phyloP scores from a whole-genome alignment of 768 basidiomycete species.

The Dacryopinax primogenitus region DNA sequence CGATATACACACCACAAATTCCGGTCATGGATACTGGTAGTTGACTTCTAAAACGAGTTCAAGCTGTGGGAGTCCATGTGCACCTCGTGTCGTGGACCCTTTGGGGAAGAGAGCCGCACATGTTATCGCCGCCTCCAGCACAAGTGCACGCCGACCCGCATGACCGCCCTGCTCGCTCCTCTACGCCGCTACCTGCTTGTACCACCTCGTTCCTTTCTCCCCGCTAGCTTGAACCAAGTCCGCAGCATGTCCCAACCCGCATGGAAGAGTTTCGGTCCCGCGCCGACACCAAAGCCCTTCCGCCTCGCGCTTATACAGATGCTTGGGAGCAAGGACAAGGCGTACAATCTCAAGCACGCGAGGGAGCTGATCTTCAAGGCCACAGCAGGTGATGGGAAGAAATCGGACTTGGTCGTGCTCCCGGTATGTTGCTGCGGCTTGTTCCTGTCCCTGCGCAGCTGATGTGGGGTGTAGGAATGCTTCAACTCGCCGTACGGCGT shows the following conservation, averaged over 20 bases:
- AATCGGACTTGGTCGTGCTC: slow-evolving; percentile 70
- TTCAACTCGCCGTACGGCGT: slow-evolving; percentile 81
- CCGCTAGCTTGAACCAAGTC: background rate
- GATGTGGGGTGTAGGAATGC: slow-evolving; percentile 46
- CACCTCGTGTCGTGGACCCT: background rate
- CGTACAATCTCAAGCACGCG: slow-evolving; percentile 68
- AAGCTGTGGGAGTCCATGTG: too few relatives aligned
- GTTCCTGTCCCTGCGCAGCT: background rate
- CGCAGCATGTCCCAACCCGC: slow-evolving; percentile 3
- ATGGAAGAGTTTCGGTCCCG: slow-evolving; percentile 3
- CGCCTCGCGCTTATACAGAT: slow-evolving; percentile 73
- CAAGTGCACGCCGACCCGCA: background rate
- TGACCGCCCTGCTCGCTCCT: background rate
- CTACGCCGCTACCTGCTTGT: too few relatives aligned
- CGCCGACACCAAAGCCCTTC: slow-evolving; percentile 52
- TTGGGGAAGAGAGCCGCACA: too few relatives aligned
- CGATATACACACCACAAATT: too few relatives aligned
- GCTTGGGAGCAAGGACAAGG: slow-evolving; percentile 66
- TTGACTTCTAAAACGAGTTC: too few relatives aligned
- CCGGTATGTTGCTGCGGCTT: slow-evolving; percentile 41
- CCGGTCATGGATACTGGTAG: too few relatives aligned
- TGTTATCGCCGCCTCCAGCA: background rate
- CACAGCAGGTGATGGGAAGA: slow-evolving; percentile 34
- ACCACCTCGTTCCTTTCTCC: background rate
- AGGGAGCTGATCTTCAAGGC: slow-evolving; percentile 66